phyloP scores from a whole-genome alignment of 805 yeast species.

The Myxozyma monticola region DNA sequence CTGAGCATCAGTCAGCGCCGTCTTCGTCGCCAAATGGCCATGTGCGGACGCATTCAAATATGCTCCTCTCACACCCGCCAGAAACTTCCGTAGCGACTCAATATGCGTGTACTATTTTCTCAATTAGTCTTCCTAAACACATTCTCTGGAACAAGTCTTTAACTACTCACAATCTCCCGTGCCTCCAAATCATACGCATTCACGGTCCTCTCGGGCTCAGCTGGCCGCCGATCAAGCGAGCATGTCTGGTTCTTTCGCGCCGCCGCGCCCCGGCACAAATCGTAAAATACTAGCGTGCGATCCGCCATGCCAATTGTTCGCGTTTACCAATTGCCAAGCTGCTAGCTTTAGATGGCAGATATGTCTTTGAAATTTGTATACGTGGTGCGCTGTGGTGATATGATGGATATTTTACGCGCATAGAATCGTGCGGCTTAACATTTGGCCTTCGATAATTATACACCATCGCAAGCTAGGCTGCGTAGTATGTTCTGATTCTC shows the following conservation, averaged over 20 bases:
- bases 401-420: too few relatives aligned
- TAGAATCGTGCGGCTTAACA: too few relatives aligned
- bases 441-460: too few relatives aligned
- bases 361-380: too few relatives aligned
- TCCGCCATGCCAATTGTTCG: constrained; percentile 4
- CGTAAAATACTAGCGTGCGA: constrained; percentile 12
- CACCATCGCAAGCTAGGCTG: too few relatives aligned
- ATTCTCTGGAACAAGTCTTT: neutral
- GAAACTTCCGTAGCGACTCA: constrained; percentile 5
- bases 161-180: constrained; percentile 13
- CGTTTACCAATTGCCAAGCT: constrained; percentile 1
- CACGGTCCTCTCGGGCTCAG: neutral
- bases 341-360: too few relatives aligned
- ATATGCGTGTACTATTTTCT: constrained; percentile 21
- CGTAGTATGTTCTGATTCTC: too few relatives aligned
- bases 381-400: too few relatives aligned
- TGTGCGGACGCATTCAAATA: constrained; percentile 24
- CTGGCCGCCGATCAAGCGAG: constrained; percentile 3
- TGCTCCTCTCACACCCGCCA: constrained; percentile 15
- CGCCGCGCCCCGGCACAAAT: constrained; percentile 19
- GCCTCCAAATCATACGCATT: constrained; percentile 20
- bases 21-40: neutral
- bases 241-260: constrained; percentile 8
- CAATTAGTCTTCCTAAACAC: constrained; percentile 2
- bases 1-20: constrained; percentile 39